Conservation (phyloP, 2,329 filamentous ascomycete genomes). For the Diaporthe destruens region DNA sequence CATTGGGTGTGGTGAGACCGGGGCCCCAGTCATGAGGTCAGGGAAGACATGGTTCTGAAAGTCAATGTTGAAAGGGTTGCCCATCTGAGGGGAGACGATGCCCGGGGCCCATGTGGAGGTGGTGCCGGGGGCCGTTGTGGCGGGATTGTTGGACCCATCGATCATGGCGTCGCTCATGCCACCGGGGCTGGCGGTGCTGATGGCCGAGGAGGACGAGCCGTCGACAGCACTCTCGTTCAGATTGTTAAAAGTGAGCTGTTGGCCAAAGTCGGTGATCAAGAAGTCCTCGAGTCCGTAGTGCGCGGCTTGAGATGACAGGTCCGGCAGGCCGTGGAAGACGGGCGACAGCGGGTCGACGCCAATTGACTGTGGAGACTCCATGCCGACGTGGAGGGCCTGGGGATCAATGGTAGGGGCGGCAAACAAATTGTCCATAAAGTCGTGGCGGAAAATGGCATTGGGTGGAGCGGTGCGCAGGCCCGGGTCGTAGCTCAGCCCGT, state of each 20-base stretch:
- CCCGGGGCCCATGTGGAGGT: conserved; percentile 77
- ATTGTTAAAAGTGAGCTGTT: conserved; percentile 77
- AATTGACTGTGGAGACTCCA: conserved; percentile 77
- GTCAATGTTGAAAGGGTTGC: conserved; percentile 80
- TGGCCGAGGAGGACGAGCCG: conserved; percentile 93
- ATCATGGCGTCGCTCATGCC: conserved; percentile 92
- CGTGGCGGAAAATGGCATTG: conserved; percentile 71
- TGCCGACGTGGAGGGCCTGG: conserved; percentile 82
- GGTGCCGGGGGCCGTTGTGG: conserved; percentile 61
- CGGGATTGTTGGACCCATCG: conserved; percentile 79
- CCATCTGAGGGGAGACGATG: conserved; percentile 76
- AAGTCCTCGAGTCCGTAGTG: conserved; percentile 38
- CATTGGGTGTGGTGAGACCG: conserved; percentile 82
- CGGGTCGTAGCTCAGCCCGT: conserved; percentile 74
- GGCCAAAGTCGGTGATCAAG: conserved; percentile 69
- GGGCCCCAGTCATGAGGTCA: conserved; percentile 78
- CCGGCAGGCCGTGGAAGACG: conserved; percentile 68
- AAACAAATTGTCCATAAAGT: conserved; percentile 79
- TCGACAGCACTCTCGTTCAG: conserved; percentile 86
- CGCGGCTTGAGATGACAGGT: conserved; percentile 60
- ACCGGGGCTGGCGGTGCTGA: conserved; percentile 94
- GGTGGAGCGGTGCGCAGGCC: conserved; percentile 84
- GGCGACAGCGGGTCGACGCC: conserved; percentile 72
- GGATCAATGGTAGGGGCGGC: conserved; percentile 77
- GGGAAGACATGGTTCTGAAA: conserved; percentile 80